Conservation (phyloP, 225 moss, liverwort and hornwort genomes). For the Thuidium tamariscinum region DNA sequence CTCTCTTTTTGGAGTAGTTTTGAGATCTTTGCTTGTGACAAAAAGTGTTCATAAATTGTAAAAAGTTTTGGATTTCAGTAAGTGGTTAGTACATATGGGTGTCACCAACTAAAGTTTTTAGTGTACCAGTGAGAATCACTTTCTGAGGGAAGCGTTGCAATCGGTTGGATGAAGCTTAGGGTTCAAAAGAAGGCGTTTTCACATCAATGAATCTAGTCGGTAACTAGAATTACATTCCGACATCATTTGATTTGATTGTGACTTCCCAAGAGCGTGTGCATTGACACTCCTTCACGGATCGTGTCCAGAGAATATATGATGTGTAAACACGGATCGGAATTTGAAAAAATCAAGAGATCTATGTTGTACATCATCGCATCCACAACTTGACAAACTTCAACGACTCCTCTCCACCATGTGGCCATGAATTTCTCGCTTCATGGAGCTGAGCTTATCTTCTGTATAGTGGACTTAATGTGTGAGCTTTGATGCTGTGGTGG, state of each 20-base stretch:
- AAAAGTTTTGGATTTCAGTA: background rate
- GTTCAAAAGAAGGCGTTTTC: background rate
- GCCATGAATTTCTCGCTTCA: too few species aligned
- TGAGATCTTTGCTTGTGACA: background rate
- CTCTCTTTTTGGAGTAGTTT: background rate
- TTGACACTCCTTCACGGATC: too few species aligned
- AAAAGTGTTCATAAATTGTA: background rate
- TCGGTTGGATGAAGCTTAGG: background rate
- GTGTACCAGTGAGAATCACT: background rate
- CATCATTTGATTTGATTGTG: too few species aligned
- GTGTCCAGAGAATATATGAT: too few species aligned
- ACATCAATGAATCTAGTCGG: background rate
- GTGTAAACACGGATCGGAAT: too few species aligned
- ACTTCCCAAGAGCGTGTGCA: too few species aligned
- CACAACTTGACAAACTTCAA: too few species aligned
- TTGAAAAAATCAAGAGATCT: too few species aligned
- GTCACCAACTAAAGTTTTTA: background rate
- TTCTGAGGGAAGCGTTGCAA: background rate
- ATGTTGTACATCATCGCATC: too few species aligned
- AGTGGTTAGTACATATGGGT: background rate
- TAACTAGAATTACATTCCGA: background rate
- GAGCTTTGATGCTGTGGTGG: background rate
- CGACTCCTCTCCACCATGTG: too few species aligned
- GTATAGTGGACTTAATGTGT: background rate
- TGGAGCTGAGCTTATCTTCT: background rate